Evolutionary conservation across 176 grass and related monocot species (phyloP), one percentile per base, ranked within the genome.

Genomic region (Triticum urartu): DNA sequence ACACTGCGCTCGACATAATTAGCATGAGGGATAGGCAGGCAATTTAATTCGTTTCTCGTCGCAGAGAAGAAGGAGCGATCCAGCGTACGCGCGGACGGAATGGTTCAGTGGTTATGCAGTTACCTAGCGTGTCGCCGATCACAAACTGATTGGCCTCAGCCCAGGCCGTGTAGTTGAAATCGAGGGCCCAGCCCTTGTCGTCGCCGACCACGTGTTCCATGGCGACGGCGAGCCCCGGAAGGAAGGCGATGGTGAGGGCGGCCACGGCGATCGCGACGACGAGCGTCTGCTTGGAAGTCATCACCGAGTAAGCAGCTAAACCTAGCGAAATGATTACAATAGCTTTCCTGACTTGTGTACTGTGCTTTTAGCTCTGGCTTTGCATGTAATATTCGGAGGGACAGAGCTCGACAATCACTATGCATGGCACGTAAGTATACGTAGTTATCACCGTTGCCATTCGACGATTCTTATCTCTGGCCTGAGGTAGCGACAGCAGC

Each of bases 101-200:
- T 58, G 59, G 21, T 62, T 62, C 5, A 20, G 54, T 6, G 52
- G 1, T 17, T 52, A 52, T 56, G 52, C 6, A n/a, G 0, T 54
- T 81, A 92, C 91, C 61, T 82, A 93, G 64, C 42, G 72, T 85
- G 71, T 93, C 91, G 74, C 91, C 91, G 69, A 90, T 82, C 38
- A 32, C 62, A 79, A 93, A 93, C 72, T 75, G 60, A 45, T 85
- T 90, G 64, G 26, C 26, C 12, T 54, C 66, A 10, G 88, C 86
- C 88, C 92, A 90, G 0, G 15, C 30, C n/a, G 60, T 48, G 79
- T 90, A 90, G 82, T 90, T 40, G 78, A 86, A 74, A 0, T 12
- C 24, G 0, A 73, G 79, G 21, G 1, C 2, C 88, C 92, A 90
- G 14, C 92, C 92, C 5, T 22, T 7, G 3, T 50, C 39, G 33